phyloP scores from a whole-genome alignment of 352 stramenopile genomes.

The Pythium oligandrum region DNA sequence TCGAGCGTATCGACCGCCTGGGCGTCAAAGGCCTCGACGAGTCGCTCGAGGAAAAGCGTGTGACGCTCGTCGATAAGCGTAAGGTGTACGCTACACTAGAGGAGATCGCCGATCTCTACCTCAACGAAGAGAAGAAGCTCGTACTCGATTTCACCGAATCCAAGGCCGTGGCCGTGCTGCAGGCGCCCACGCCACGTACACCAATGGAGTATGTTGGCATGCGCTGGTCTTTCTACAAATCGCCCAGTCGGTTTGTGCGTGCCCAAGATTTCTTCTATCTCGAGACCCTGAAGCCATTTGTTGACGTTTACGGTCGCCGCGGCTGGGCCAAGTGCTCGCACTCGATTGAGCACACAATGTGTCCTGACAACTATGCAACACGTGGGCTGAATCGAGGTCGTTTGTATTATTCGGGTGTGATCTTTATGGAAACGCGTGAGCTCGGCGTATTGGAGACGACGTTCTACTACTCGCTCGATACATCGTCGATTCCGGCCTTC shows the following conservation, averaged over 20 bases:
- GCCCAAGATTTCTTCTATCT: constrained; percentile 77
- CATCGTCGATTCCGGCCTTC: constrained; percentile 46
- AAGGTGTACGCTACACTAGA: constrained; percentile 60
- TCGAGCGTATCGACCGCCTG: constrained; percentile 16
- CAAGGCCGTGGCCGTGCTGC: constrained; percentile 40
- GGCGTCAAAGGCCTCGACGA: constrained; percentile 18
- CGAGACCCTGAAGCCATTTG: constrained; percentile 66
- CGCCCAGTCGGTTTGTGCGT: constrained; percentile 47
- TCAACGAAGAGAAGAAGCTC: constrained; percentile 60
- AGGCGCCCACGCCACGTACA: constrained; percentile 22
- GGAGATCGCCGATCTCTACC: constrained; percentile 58
- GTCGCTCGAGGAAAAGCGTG: constrained; percentile 28
- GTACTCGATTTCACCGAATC: constrained; percentile 75
- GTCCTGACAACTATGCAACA: constrained; percentile 38
- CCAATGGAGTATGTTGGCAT: constrained; percentile 57
- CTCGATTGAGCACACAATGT: constrained; percentile 63
- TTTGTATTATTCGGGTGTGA: constrained; percentile 58
- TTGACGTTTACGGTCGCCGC: constrained; percentile 40
- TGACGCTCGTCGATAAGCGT: constrained; percentile 52
- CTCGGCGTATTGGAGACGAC: constrained; percentile 42
- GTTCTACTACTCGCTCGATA: constrained; percentile 47
- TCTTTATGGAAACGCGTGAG: constrained; percentile 60
- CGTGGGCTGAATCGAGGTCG: constrained; percentile 42
- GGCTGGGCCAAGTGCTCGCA: constrained; percentile 68
- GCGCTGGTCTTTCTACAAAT: constrained; percentile 66